A percentile compares a stretch with the other conserved stretches of the same genome.
phyloP scores from a whole-genome alignment of 371 early-diverging fungal species.

The Mucor circinelloides region DNA sequence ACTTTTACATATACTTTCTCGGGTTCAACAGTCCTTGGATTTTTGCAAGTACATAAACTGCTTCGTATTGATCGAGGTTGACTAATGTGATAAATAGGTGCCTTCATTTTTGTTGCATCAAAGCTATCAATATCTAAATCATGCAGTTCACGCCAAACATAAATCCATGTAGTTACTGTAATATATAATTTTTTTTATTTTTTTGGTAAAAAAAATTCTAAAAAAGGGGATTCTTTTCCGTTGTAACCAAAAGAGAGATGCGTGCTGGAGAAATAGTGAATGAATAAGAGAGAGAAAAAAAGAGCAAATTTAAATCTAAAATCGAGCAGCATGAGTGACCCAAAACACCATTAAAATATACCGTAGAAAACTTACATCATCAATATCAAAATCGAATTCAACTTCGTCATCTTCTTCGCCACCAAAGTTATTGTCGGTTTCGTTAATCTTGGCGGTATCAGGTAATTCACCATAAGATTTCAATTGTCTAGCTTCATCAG shows the following conservation, averaged over 20 bases:
- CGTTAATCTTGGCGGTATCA: conserved; percentile 88
- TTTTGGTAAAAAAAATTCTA: conserved; percentile 4
- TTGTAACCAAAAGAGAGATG: not conserved
- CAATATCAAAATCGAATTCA: conserved; percentile 92
- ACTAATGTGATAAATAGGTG: conserved; percentile 8
- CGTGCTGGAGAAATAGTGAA: not conserved
- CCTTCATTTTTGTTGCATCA: conserved; percentile 10
- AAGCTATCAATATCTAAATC: not conserved
- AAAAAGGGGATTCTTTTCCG: not conserved
- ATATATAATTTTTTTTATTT: conserved; percentile 7
- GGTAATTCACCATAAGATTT: conserved; percentile 97
- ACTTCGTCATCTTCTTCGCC: conserved; percentile 79
- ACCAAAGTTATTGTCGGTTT: conserved; percentile 69
- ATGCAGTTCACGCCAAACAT: not conserved
- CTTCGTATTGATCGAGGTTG: not conserved
- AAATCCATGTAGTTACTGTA: not conserved
- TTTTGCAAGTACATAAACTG: conserved; percentile 23
- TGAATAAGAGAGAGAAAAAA: not conserved
- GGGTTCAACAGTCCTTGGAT: conserved; percentile 51
- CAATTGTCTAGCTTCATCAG: conserved; percentile 97
- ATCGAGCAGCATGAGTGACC: not conserved
- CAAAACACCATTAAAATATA: not conserved
- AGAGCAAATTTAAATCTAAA: conserved; percentile 17
- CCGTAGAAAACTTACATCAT: conserved; percentile 62
- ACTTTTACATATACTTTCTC: conserved; percentile 51